A percentile compares a stretch with the other conserved stretches of the same genome.
These are phyloP conservation scores for Mycena galericulata DNA, from an alignment of 768 basidiomycete genomes.

Conservation along the genomic window DNA sequence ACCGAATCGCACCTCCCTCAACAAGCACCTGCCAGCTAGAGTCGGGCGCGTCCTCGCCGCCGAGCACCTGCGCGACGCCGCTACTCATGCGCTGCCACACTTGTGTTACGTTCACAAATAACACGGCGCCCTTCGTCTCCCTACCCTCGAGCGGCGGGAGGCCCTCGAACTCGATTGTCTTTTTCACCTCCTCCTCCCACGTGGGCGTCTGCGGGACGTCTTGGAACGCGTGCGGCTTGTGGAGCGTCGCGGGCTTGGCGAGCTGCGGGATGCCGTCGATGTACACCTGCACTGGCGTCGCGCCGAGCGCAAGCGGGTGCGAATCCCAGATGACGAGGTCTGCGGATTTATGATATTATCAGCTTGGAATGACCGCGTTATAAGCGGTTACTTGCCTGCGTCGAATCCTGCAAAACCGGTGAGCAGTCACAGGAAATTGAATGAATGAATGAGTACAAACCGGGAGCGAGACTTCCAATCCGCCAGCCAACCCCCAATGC, in stretches of 20 bases:
- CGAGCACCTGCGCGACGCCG: slow-evolving; percentile 34
- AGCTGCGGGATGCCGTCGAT: slow-evolving; percentile 86
- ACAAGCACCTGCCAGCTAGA: neutral
- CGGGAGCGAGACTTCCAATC: slow-evolving; percentile 69
- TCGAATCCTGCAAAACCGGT: slow-evolving; percentile 66
- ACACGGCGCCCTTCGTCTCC: slow-evolving; percentile 49
- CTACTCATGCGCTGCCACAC: slow-evolving; percentile 42
- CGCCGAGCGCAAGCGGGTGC: slow-evolving; percentile 82
- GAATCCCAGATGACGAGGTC: slow-evolving; percentile 76
- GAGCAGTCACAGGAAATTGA: neutral
- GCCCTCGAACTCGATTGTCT: slow-evolving; percentile 71
- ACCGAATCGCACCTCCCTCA: neutral
- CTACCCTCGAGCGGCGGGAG: slow-evolving; percentile 71
- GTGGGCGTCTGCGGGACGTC: slow-evolving; percentile 63
- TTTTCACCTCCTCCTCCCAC: slow-evolving; percentile 70
- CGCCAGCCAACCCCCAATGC: slow-evolving; percentile 77
- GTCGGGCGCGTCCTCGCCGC: neutral
- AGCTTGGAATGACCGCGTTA: too few species aligned
- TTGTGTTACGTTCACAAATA: slow-evolving; percentile 66
- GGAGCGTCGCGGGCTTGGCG: slow-evolving; percentile 44
- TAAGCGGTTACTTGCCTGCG: slow-evolving; percentile 59
- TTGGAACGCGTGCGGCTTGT: slow-evolving; percentile 65
- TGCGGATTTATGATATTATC: too few species aligned
- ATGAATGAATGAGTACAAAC: slow-evolving; percentile 40
- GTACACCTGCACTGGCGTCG: slow-evolving; percentile 84